Conservation (phyloP, 192 early-diverging fungal species). For the Phlyctochytrium planicorne region DNA sequence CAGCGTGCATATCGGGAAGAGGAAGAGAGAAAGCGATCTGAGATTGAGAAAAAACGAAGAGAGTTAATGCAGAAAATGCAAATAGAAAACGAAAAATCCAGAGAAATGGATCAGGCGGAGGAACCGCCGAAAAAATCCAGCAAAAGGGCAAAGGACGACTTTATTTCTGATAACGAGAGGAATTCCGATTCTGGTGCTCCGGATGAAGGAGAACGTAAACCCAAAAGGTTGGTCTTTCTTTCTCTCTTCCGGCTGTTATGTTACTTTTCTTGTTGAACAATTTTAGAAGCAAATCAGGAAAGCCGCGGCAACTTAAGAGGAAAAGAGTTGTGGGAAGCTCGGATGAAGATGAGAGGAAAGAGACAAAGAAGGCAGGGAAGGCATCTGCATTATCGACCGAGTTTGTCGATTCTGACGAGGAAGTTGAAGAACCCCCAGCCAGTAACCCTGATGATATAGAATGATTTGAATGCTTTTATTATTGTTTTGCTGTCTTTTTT, state of each 20-base stretch:
- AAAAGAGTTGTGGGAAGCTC: background rate
- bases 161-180: background rate
- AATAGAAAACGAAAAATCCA: slow-evolving; percentile 15
- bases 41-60: slow-evolving; percentile 21
- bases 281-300: background rate
- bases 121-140: slow-evolving; percentile 21
- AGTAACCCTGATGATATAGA: background rate
- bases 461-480: background rate
- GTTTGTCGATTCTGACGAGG: slow-evolving; percentile 12
- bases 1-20: slow-evolving; percentile 25
- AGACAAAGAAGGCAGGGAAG: slow-evolving; percentile 14
- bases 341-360: slow-evolving; percentile 10
- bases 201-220: too few relatives aligned
- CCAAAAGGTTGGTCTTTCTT: background rate
- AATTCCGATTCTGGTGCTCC: slow-evolving; percentile 7
- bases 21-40: slow-evolving; percentile 18
- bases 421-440: too few relatives aligned
- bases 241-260: too few relatives aligned
- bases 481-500: slow-evolving; percentile 10
- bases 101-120: slow-evolving; percentile 17
- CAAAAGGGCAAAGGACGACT: slow-evolving; percentile 16
- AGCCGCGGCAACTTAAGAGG: background rate
- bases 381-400: background rate
- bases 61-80: slow-evolving; percentile 34
- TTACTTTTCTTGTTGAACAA: background rate